Evolutionary conservation across 306 rosid species (phyloP), one percentile per base, ranked within the genome.

Genomic region (Vachellia collinsii): DNA sequence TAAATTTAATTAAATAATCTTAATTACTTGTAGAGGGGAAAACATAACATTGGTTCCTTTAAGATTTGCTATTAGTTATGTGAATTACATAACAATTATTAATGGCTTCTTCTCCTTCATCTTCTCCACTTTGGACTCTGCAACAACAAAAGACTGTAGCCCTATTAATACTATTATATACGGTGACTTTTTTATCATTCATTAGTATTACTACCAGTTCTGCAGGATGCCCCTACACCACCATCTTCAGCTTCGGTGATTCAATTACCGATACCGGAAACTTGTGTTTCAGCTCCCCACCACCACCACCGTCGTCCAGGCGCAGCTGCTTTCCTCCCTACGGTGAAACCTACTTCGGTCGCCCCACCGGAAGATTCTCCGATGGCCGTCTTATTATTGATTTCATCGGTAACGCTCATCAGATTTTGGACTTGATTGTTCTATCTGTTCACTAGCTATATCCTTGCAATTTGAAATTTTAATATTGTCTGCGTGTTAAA

Each of bases 171-270:
- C 3, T 59, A 3, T 6, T 62, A 47, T 12, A 47, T 23, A 1
- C 0, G 3, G 39, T 3, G 11, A 6, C 67, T 1, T 1, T 29
- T 25, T 25, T 6, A 14, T 36, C 20, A 63, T 63, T 63, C 43
- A 11, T 10, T 9, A 4, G 34, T 29, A 29, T 29, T 29, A 29
- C 37, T 3, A 63, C 11, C 34, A 29, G 34, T 39, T 13, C 69
- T 14, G 7, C 20, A 63, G 41, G n/a, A 34, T 12, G 42, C 17
- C 39, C 67, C n/a, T 63, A 63, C 42, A 63, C 69, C 0, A 12
- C 43, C 43, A 63, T 63, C 69, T 63, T 13, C 69, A 63, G 69
- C 69, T 63, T 63, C 42, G 69, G 69, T 5, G 69, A 63, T 19
- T 63, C 69, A 6, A 2, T 63, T 7, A 39, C 69, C 4, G 69